Evolutionary conservation across 176 grass and related monocot genomes (phyloP).

Genomic region (Panicum miliaceum): DNA sequence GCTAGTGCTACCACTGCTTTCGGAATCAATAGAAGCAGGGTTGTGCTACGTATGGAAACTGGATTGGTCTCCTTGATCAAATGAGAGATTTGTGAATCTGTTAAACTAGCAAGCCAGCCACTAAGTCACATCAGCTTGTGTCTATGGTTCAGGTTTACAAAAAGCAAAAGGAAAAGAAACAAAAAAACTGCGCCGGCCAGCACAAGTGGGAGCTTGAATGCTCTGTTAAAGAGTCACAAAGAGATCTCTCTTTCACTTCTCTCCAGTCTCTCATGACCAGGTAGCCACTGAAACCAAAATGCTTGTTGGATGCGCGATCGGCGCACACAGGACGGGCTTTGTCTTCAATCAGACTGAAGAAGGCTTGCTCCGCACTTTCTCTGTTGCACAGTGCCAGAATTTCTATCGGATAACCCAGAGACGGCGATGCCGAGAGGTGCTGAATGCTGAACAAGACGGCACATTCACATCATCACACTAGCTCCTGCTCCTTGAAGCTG

Average conservation of each 20-base stretch:
- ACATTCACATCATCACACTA: slow-evolving; percentile 38
- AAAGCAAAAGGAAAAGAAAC: neutral
- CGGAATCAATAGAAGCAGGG: neutral
- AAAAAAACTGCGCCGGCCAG: neutral
- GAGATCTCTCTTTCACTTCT: neutral
- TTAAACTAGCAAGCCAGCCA: neutral
- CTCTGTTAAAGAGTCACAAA: neutral
- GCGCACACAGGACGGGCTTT: neutral
- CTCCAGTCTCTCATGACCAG: neutral
- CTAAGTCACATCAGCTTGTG: slow-evolving; percentile 25
- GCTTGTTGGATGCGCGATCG: neutral
- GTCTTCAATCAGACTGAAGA: slow-evolving; percentile 12
- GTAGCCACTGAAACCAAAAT: neutral
- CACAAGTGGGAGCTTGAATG: neutral
- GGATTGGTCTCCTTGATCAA: neutral
- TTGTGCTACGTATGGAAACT: neutral
- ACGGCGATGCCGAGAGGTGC: neutral
- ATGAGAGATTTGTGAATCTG: slow-evolving; percentile 13
- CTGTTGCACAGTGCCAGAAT: neutral
- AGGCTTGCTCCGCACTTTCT: neutral
- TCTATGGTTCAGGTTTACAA: neutral
- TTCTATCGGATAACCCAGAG: neutral
- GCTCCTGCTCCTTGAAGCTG: slow-evolving; percentile 63
- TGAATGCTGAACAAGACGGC: neutral
- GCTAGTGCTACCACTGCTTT: neutral